Base-by-base conservation (phyloP, 1,139 yeast genomes). In the Saccharomyces hybrid region DNA sequence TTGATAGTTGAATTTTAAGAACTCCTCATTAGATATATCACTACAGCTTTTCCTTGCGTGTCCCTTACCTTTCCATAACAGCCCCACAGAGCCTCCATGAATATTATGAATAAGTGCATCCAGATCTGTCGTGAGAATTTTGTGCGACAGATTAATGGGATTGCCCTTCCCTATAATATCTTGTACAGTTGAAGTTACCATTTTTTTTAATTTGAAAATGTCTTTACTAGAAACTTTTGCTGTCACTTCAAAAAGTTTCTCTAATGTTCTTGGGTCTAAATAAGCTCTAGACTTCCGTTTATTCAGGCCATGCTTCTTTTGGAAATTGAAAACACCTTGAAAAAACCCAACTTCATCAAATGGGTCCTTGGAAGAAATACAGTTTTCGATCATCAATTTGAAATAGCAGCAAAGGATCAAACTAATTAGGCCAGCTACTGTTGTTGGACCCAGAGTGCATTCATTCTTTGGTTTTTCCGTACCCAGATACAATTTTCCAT, bases 281-380 rank as follows among this genome's bases (percentile, higher is more conserved):
- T 79, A 78, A 62, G 83, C 71, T n/a, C 80, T 78, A 58, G 77
- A 76, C 6, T 79, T 78, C 3, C 52, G 54, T 47, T 53, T 61
- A 3, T 56, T 46, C 8, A 49, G 28, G 61, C 81, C 80, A 62
- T 78, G 78, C 58, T 85, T 87, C 67, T 82, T 86, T 66, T 88
- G 95, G 65, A 86, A 87, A 59, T 79, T 81, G 53, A 74, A 73
- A 54, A 86, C 81, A 2, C 86, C 84, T 51, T 83, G 70, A 52
- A 83, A 76, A 58, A 83, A 83, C 56, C 78, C 78, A 54, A 83
- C 86, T 55, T 83, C 83, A 62, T 88, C 95, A 68, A 86, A 84
- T 0, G 96, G 91, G 66, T 91, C 98, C 65, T 89, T 90, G 0
- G 96, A 91, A 2, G 86, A 83, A 59, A 84, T 88, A 58, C 89